Evolutionary conservation across 2,329 filamentous ascomycete species (phyloP).

Genomic region (Exophiala sp.): DNA sequence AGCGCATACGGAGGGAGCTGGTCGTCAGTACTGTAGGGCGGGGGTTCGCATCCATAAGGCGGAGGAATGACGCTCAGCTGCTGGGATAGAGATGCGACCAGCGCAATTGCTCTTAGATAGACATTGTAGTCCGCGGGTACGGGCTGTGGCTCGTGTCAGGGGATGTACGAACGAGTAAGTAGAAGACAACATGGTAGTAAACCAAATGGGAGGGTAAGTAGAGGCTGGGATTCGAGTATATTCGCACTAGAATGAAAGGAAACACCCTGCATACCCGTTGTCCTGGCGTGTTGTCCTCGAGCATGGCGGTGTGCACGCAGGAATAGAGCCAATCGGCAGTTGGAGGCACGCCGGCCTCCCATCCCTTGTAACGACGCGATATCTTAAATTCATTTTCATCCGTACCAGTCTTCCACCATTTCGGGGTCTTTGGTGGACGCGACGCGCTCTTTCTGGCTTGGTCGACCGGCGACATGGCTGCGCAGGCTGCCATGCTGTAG

Average conservation of each 20-base stretch:
- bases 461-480: conserved; percentile 39
- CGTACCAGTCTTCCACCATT: conserved; percentile 41
- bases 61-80: conserved; percentile 16
- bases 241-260: conserved; percentile 21
- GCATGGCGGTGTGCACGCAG: conserved; percentile 27
- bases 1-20: conserved; percentile 43
- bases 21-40: conserved; percentile 43
- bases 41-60: conserved; percentile 32
- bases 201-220: conserved; percentile 3
- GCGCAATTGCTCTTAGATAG: conserved; percentile 25
- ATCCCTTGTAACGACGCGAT: conserved; percentile 28
- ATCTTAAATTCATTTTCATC: conserved; percentile 37
- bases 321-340: conserved; percentile 33
- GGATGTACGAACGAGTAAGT: not conserved
- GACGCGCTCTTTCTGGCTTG: conserved; percentile 38
- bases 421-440: conserved; percentile 39
- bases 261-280: conserved; percentile 28
- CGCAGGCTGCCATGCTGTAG: conserved; percentile 43
- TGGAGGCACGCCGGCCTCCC: conserved; percentile 29
- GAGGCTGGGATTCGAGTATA: conserved; percentile 12
- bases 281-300: conserved; percentile 24
- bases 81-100: conserved; percentile 27
- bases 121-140: conserved; percentile 8
- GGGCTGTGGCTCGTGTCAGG: conserved; percentile 17
- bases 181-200: not conserved